Evolutionary conservation across 1,284 basidiomycete genomes (phyloP).

Genomic region (Marasmius fiardii): DNA sequence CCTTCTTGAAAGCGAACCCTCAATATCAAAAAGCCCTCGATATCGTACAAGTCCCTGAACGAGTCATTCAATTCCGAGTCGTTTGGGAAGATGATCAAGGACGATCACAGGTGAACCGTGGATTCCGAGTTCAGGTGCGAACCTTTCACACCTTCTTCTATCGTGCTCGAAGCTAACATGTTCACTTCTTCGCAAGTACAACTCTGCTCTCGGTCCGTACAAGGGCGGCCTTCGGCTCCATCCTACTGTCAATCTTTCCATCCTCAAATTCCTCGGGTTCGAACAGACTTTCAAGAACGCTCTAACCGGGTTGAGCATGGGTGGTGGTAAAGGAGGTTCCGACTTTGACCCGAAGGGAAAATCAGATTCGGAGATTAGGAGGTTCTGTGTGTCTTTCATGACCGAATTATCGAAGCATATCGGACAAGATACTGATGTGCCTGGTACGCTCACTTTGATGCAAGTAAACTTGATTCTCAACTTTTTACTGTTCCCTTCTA

Average conservation of each 20-base stretch:
- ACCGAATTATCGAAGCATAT: conserved; percentile 71
- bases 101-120: conserved; percentile 68
- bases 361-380: conserved; percentile 72
- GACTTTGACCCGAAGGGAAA: conserved; percentile 86
- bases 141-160: neutral
- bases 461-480: neutral
- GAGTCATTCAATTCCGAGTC: conserved; percentile 72
- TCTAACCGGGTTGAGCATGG: conserved; percentile 76
- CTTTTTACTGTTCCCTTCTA: conserved; percentile 12
- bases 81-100: conserved; percentile 80
- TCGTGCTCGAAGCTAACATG: neutral
- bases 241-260: conserved; percentile 80
- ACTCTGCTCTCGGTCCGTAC: conserved; percentile 82
- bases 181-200: conserved; percentile 47
- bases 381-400: conserved; percentile 74
- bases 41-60: conserved; percentile 73
- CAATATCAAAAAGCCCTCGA: conserved; percentile 72
- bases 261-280: conserved; percentile 85
- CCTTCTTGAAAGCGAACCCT: conserved; percentile 69
- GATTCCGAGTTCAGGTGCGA: conserved; percentile 72
- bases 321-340: conserved; percentile 69
- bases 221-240: conserved; percentile 82
- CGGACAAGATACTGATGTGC: conserved; percentile 75
- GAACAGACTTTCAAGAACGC: conserved; percentile 85
- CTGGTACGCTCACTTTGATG: conserved; percentile 30